A percentile compares a stretch with the other conserved stretches of the same genome.
Evolutionary conservation across 2,329 filamentous ascomycete species (phyloP).

Genomic region (Botryotinia calthae): DNA sequence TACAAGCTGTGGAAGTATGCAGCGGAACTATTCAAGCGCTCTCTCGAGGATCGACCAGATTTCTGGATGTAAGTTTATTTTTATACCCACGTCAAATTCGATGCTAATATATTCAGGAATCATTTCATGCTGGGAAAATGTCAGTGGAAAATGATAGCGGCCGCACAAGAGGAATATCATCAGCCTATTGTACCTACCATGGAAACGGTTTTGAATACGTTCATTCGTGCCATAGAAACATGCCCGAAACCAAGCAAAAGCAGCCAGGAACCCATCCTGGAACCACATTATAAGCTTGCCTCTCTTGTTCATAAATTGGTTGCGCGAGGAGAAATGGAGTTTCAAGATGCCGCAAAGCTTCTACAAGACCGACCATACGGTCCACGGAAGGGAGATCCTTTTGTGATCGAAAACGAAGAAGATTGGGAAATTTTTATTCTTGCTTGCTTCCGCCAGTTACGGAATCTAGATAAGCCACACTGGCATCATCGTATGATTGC

Average conservation of each 20-base stretch:
- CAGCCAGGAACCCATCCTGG: slow-evolving; percentile 62
- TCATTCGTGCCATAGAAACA: slow-evolving; percentile 58
- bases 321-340: slow-evolving; percentile 32
- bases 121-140: slow-evolving; percentile 71
- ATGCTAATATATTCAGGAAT: slow-evolving; percentile 45
- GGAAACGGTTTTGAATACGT: slow-evolving; percentile 53
- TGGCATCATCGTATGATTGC: slow-evolving; percentile 74
- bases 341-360: slow-evolving; percentile 38
- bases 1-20: slow-evolving; percentile 66
- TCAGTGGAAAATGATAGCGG: slow-evolving; percentile 66
- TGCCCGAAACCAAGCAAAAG: slow-evolving; percentile 60
- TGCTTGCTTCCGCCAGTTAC: slow-evolving; percentile 39
- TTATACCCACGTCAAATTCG: neutral
- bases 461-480: slow-evolving; percentile 62
- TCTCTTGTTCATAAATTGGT: slow-evolving; percentile 67
- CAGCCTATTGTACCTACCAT: slow-evolving; percentile 33
- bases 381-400: slow-evolving; percentile 33
- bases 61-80: slow-evolving; percentile 56
- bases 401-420: slow-evolving; percentile 38
- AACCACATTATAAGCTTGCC: slow-evolving; percentile 71
- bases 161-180: slow-evolving; percentile 44
- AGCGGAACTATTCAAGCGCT: slow-evolving; percentile 57
- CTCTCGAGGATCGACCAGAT: slow-evolving; percentile 56
- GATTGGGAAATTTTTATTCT: slow-evolving; percentile 62
- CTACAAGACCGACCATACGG: slow-evolving; percentile 38